Base-by-base conservation (phyloP, 2,329 filamentous ascomycete genomes). In the Westerdykella sp. region DNA sequence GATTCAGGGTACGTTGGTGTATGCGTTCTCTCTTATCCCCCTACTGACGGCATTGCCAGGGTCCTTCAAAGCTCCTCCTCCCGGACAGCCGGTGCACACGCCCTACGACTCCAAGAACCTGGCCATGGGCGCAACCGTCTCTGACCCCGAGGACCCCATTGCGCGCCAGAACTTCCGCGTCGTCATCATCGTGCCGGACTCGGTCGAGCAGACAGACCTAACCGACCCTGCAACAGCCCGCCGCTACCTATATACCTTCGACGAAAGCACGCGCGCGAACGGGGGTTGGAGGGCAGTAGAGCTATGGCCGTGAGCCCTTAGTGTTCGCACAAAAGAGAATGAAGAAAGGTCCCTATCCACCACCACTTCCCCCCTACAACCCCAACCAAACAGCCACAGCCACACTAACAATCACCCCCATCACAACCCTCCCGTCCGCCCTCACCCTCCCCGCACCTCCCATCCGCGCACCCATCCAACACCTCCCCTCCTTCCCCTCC, bases 131-230 rank as follows among this genome's bases (percentile, higher is more conserved):
- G 80, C 85, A 63, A 81, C 80, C 65, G 81, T 93, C 13, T 75
- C 79, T 14, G 80, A 84, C 55, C 66, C 94, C 5, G 68, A 87
- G 36, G 88, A 97, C 55, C 65, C 71, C 28, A 67, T 84, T 43
- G 86, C 87, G 34, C 74, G 88, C 53, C 70, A 70, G 51, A 86
- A 94, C 63, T 95, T 95, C 62, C 74, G 91, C 41, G 86, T 95
- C 0, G 87, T 95, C 3, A 82, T 93, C 60, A 93, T 98, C 62
- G 80, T 83, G 39, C 83, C 95, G 0, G 78, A 85, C 7, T 80
- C 85, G 62, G 82, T 94, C 15, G 89, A 95, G 62, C 74, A 77
- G 56, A 73, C 85, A 13, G 85, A 93, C 62, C 66, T 94, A 41
- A 81, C 77, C 44, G 78, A 87, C 59, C 79, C 83, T 1, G 75